Evolutionary conservation across 179 eudicot species (phyloP).

Genomic region (Camellia oleifera): DNA sequence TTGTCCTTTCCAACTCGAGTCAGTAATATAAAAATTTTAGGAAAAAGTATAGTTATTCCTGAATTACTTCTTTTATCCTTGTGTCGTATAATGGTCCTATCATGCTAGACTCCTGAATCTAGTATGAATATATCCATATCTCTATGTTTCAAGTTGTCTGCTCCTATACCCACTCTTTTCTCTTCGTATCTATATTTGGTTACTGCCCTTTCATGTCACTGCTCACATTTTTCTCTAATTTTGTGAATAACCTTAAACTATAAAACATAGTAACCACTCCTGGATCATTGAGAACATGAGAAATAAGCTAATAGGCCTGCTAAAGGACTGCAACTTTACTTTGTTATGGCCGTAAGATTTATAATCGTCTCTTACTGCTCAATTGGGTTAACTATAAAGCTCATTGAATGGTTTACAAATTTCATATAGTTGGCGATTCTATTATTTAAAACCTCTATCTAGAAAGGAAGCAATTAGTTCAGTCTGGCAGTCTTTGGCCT

Average conservation of each 20-base stretch:
- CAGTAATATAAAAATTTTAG: background rate
- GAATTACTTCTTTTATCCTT: background rate
- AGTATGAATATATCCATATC: background rate
- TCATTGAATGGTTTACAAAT: background rate
- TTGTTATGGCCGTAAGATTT: background rate
- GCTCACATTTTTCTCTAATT: no score
- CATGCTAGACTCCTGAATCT: background rate
- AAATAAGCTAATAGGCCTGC: no score
- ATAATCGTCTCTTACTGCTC: no score
- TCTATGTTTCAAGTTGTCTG: background rate
- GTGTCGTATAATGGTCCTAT: background rate
- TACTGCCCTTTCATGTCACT: background rate
- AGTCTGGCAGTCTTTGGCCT: no score
- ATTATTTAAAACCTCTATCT: background rate
- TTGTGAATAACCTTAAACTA: background rate
- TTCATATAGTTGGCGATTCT: background rate
- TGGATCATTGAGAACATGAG: background rate
- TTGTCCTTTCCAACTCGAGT: background rate
- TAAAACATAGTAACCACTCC: background rate
- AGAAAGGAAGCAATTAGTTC: background rate
- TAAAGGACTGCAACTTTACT: no score
- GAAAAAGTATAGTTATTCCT: background rate
- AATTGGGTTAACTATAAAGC: background rate
- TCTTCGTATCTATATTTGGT: background rate
- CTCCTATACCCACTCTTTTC: background rate